Percentiles rank a stretch among this genome's conserved stretches.
Evolutionary conservation across 148 eudicot genomes (phyloP).

Genomic region (Silene conica): DNA sequence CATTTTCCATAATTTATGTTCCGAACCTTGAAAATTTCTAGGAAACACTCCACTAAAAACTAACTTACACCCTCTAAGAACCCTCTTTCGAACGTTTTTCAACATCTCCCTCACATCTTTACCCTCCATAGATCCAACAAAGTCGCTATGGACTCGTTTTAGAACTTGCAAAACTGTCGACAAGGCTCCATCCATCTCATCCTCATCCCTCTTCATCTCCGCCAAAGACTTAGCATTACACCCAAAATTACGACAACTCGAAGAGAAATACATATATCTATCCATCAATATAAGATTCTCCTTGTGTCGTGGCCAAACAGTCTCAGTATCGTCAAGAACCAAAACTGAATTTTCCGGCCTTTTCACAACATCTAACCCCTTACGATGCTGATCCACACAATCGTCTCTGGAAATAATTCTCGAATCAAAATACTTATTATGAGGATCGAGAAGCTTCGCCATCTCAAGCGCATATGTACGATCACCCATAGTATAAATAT

Average conservation of each 20-base stretch:
- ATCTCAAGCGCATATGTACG: constrained; percentile 33
- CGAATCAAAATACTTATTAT: too few species aligned
- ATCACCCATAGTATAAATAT: constrained; percentile 90
- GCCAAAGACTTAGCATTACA: too few species aligned
- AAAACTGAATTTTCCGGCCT: constrained; percentile 60
- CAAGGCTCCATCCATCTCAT: too few species aligned
- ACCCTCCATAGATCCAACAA: background rate
- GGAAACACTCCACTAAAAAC: constrained; percentile 56
- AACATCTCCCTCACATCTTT: constrained; percentile 34
- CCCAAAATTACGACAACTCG: too few species aligned
- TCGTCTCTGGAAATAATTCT: too few species aligned
- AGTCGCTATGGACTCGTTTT: too few species aligned
- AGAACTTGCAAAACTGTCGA: too few species aligned
- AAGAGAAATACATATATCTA: too few species aligned
- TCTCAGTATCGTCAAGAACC: constrained; percentile 82
- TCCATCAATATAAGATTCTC: too few species aligned
- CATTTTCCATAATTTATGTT: constrained; percentile 51
- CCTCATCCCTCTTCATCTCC: too few species aligned
- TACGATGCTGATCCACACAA: constrained; percentile 31
- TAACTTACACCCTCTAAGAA: constrained; percentile 47
- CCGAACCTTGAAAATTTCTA: constrained; percentile 27
- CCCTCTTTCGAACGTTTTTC: constrained; percentile 36
- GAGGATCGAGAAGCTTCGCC: too few species aligned
- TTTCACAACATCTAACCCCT: constrained; percentile 69
- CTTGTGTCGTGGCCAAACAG: constrained; percentile 43